Evolutionary conservation across 169 alveolate species (phyloP).

Genomic region (Eimeria maxima): DNA sequence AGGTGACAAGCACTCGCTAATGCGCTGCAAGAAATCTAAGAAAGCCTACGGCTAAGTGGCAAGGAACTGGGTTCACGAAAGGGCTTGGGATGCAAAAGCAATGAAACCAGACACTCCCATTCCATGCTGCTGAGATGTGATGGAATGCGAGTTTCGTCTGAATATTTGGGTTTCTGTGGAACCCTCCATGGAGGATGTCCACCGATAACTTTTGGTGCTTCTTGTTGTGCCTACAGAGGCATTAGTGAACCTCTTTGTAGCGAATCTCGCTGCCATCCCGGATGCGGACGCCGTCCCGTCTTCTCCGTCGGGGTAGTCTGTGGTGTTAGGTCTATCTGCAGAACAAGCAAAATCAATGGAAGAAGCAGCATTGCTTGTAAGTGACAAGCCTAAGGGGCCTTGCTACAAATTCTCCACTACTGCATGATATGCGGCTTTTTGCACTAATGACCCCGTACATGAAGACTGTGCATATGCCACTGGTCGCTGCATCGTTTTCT

Average conservation of each 20-base stretch:
- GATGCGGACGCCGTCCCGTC: conserved; percentile 36
- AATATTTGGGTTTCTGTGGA: neutral
- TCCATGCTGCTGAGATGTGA: neutral
- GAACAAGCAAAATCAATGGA: neutral
- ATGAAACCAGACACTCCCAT: neutral
- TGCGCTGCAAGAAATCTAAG: neutral
- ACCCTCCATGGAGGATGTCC: neutral
- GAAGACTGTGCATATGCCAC: conserved; percentile 62
- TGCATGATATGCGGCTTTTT: neutral
- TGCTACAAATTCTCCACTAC: neutral
- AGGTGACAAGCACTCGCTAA: neutral
- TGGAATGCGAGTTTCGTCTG: neutral
- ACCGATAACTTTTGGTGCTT: neutral
- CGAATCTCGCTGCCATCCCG: conserved; percentile 21
- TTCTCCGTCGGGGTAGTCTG: neutral
- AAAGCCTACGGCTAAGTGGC: neutral
- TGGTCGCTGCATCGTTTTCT: conserved; percentile 58
- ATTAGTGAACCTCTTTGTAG: conserved; percentile 54
- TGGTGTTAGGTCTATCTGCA: conserved; percentile 63
- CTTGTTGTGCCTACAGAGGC: conserved; percentile 16
- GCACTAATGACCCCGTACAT: conserved; percentile 7
- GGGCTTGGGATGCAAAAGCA: neutral
- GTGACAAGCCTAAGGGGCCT: neutral
- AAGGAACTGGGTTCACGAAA: neutral
- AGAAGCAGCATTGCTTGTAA: neutral